Base-by-base conservation (phyloP, 345 rosid species). In the Adansonia digitata region DNA sequence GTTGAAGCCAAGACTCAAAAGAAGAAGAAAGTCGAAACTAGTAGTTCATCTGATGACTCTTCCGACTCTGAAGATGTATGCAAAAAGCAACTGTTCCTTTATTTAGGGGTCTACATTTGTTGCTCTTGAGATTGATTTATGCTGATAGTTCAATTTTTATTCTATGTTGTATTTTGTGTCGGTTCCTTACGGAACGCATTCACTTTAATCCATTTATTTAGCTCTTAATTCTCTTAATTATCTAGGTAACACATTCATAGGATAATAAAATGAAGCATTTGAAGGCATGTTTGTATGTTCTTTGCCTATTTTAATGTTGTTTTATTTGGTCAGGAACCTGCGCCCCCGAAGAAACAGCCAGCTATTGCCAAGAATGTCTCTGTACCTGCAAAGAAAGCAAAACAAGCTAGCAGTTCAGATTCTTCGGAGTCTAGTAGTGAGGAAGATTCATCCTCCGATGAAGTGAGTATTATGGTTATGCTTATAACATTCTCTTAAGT, bases 41-140 rank as follows among this genome's bases (percentile, higher is more conserved):
- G 40, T 29, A 45, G 45, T n/a, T 69, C 73, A 31, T 69, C 73
- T 0, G 73, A 69, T 13, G 75, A 57, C 55, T 72, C 75, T 72
- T 72, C 75, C 26, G 67, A 88, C 5, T 92, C 95, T 0, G 97
- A 92, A 63, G 95, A 90, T 40, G 79, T 69, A 69, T 18, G 73
- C 18, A 13, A 31, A 48, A 24, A 29, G 42, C 17, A 4, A 29
- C 18, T 17, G 12, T 31, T 3, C 13, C 9, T 43, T 66, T 6
- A 20, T 18, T 67, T 31, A 29, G 29, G 2, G 10, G 49, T 31
- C 4, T 8, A 11, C 4, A 4, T 46, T 27, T 46, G 22, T 68
- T 40, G 5, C 15, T 48, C 12, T 9, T 69, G 34, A 31, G 13
- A 18, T 17, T 27, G 26, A 9, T 69, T 27, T 18, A 29, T n/a